phyloP scores from a whole-genome alignment of 2,329 filamentous ascomycete genomes.

The Penicillium sp. region DNA sequence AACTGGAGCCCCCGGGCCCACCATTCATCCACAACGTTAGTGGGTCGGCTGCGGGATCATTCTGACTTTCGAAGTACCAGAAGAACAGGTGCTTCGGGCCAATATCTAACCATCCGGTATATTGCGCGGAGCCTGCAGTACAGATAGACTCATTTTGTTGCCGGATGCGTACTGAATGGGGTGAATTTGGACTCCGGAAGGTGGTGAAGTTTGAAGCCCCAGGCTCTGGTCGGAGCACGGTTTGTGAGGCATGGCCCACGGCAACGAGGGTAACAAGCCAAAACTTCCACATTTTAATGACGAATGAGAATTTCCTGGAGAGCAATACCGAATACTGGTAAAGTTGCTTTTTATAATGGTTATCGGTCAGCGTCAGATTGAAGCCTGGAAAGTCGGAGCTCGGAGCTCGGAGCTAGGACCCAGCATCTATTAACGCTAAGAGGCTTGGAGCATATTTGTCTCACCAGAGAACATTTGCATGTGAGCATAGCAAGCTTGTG shows the following conservation, averaged over 20 bases:
- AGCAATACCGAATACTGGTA: too few relatives aligned
- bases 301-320: too few relatives aligned
- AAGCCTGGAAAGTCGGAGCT: background rate
- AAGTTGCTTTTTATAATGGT: background rate
- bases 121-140: constrained; percentile 17
- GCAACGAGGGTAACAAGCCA: background rate
- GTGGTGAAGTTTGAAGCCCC: background rate
- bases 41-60: constrained; percentile 48
- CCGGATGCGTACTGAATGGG: constrained; percentile 19
- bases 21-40: constrained; percentile 55
- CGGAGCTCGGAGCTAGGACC: background rate
- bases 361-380: background rate
- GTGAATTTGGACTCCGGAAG: constrained; percentile 9
- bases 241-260: constrained; percentile 5
- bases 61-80: constrained; percentile 46
- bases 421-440: background rate
- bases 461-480: too few relatives aligned
- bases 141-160: constrained; percentile 20
- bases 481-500: too few relatives aligned
- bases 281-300: background rate
- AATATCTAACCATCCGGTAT: constrained; percentile 21
- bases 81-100: constrained; percentile 33
- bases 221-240: background rate
- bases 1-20: constrained; percentile 54
- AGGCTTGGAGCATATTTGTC: background rate